Conservation (phyloP, 176 grass and related monocot species). For the Ampelocalamus luodianensis region DNA sequence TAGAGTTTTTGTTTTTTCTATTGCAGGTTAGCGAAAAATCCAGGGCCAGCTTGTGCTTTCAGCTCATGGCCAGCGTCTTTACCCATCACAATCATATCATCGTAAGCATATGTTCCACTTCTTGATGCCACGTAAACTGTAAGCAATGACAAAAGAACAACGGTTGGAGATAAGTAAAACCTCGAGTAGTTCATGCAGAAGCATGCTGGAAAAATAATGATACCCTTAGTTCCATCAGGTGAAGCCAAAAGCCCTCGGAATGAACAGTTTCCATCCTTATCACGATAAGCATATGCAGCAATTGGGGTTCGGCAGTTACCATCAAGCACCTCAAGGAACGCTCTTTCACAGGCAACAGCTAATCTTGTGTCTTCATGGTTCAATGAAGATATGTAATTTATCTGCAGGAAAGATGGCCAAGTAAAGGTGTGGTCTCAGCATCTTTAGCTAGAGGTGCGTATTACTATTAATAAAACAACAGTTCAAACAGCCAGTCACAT, state of each 20-base stretch:
- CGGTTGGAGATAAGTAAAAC: too few relatives aligned
- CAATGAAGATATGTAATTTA: constrained; percentile 72
- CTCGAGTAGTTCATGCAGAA: too few relatives aligned
- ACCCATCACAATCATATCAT: constrained; percentile 62
- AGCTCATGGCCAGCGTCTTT: neutral
- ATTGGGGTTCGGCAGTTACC: constrained; percentile 91
- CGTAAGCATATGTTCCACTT: constrained; percentile 57
- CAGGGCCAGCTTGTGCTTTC: neutral
- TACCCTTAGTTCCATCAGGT: constrained; percentile 78
- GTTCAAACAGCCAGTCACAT: neutral
- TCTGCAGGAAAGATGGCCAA: constrained; percentile 46
- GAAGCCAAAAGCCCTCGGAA: constrained; percentile 89
- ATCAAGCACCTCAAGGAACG: constrained; percentile 82
- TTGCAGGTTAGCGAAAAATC: neutral
- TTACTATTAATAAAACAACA: constrained; percentile 10
- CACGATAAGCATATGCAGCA: constrained; percentile 76
- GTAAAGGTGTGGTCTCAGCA: neutral
- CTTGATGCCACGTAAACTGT: constrained; percentile 74
- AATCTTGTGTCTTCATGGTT: constrained; percentile 94
- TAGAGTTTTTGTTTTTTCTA: neutral
- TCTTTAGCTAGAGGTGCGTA: neutral
- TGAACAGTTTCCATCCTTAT: constrained; percentile 72
- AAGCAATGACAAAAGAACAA: neutral
- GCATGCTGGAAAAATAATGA: neutral
- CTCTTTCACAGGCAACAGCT: constrained; percentile 88